Evolutionary conservation across 1,139 yeast genomes (phyloP).

Genomic region (Pichia norvegensis): DNA sequence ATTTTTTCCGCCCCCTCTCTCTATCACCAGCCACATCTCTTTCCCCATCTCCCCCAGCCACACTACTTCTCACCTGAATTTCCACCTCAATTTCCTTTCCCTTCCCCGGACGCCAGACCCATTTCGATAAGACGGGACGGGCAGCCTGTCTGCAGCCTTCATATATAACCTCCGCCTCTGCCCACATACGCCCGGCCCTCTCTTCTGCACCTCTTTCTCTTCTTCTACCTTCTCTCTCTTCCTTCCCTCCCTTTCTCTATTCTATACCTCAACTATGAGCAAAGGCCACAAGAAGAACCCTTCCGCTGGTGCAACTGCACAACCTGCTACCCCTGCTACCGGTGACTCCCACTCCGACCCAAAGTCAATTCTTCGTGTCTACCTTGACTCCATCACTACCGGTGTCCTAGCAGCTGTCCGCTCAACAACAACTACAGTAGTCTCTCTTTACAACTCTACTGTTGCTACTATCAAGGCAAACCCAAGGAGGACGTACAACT

Average conservation of each 20-base stretch:
- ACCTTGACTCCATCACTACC: background rate
- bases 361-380: background rate
- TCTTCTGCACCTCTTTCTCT: background rate
- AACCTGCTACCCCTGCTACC: background rate
- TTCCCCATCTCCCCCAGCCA: no score
- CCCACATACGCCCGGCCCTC: no score
- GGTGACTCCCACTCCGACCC: background rate
- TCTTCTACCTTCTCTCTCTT: background rate
- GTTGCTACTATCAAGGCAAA: background rate
- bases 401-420: background rate
- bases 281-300: background rate
- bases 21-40: no score
- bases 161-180: no score
- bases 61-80: no score
- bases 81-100: no score
- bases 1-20: no score
- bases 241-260: background rate
- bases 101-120: no score
- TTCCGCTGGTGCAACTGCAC: background rate
- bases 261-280: background rate
- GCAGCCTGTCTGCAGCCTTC: no score
- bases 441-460: background rate
- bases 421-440: background rate
- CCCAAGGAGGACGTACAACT: background rate
- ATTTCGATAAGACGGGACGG: no score